Conservation (phyloP, 73 alveolate genomes). For the Paramecium tetraurelia region DNA sequence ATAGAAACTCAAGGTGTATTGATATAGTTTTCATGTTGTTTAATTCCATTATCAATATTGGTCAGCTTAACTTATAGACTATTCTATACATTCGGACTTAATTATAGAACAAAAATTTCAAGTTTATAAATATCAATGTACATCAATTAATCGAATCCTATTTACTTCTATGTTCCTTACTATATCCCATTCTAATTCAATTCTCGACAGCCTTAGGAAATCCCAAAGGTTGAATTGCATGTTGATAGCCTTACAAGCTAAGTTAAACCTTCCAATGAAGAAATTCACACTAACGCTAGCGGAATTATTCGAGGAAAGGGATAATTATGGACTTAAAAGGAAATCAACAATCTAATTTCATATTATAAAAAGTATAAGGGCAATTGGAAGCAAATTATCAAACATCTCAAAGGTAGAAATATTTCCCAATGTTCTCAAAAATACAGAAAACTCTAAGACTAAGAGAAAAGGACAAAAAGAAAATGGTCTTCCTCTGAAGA, state of each 20-base stretch:
- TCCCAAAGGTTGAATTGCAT: neutral
- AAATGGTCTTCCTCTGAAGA: conserved; percentile 31
- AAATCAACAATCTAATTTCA: neutral
- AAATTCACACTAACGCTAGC: neutral
- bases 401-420: conserved; percentile 40
- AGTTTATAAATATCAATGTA: neutral
- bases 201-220: neutral
- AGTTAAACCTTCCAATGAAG: neutral
- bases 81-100: neutral
- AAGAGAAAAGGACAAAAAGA: neutral
- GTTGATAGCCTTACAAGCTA: neutral
- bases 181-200: neutral
- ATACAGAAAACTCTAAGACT: conserved; percentile 10
- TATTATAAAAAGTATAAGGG: conserved; percentile 24
- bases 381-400: conserved; percentile 21
- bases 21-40: neutral
- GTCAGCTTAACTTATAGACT: neutral
- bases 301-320: conserved; percentile 39
- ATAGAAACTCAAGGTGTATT: neutral
- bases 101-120: neutral
- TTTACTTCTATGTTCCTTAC: conserved; percentile 20
- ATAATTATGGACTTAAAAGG: conserved; percentile 16
- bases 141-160: neutral
- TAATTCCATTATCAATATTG: neutral
- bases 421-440: conserved; percentile 25